A percentile compares a stretch with the other conserved stretches of the same genome.
Conservation (phyloP, 768 basidiomycete genomes). For the Cystobasidium tubakii region DNA sequence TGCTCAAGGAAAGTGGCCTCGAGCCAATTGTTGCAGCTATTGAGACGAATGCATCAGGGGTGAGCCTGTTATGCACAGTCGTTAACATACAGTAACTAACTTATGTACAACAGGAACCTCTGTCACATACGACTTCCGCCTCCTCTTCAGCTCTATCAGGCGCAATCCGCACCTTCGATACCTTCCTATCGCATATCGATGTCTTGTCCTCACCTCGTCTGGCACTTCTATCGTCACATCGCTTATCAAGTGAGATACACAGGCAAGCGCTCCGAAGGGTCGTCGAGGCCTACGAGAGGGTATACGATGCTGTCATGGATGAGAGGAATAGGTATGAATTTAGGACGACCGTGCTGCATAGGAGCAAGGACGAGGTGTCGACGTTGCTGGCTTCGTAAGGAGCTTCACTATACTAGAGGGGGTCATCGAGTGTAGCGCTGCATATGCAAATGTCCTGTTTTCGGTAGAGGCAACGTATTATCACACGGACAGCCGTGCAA, state of each 20-base stretch:
- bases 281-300: slow-evolving; percentile 61
- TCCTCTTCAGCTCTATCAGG: slow-evolving; percentile 61
- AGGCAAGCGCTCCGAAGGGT: slow-evolving; percentile 66
- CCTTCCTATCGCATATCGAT: slow-evolving; percentile 75
- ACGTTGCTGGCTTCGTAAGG: slow-evolving; percentile 36
- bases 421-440: too few relatives aligned
- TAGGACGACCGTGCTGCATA: slow-evolving; percentile 38
- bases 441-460: too few relatives aligned
- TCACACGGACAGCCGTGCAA: neutral
- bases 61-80: slow-evolving; percentile 48
- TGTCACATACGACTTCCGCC: slow-evolving; percentile 67
- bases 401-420: neutral
- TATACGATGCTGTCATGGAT: slow-evolving; percentile 71
- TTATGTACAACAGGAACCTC: slow-evolving; percentile 56
- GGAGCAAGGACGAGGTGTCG: slow-evolving; percentile 45
- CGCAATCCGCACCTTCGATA: slow-evolving; percentile 60
- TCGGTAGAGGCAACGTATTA: too few relatives aligned
- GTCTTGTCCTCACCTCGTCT: slow-evolving; percentile 70
- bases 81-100: neutral
- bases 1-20: slow-evolving; percentile 53
- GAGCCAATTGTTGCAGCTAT: slow-evolving; percentile 50
- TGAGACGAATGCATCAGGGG: slow-evolving; percentile 42
- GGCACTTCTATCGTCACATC: slow-evolving; percentile 63
- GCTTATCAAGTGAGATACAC: slow-evolving; percentile 66
- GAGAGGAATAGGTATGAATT: slow-evolving; percentile 82